Evolutionary conservation across 345 rosid genomes (phyloP), one percentile per base, ranked within the genome.

Genomic region (Populus alba): DNA sequence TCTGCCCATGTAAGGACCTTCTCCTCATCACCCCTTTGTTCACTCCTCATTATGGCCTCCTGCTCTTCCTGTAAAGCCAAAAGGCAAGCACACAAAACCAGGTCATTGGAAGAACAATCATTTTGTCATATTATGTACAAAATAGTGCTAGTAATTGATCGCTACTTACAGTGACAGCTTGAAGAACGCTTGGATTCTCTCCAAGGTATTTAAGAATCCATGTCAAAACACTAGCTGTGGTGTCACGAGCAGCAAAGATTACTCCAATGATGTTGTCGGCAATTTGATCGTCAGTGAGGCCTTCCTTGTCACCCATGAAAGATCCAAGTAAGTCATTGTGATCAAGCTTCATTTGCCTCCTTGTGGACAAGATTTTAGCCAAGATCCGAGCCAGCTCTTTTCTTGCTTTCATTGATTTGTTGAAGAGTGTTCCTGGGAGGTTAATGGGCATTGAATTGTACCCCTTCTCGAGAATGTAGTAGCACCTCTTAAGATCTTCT

Each of bases 401-500:
- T 31, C 99, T 91, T 67, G 99, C 96, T 80, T 85, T 92, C 98
- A 95, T 95, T 5, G 99, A 78, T 83, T 91, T 89, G 91, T 92
- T 61, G 87, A 93, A 93, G 13, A 93, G 93, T 9, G 99, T 96
- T 17, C 98, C 99, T 0, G 99, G 98, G 18, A 96, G 85, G 73
- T 94, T 91, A 9, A 96, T 80, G 20, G 97, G 98, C 98, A 96
- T 91, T n/a, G 99, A 96, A 78, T 96, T 96, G 90, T 96, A 96
- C 1, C 97, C 99, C 75, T 91, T 87, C 77, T 96, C 99, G 12
- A 96, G 94, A 84, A 91, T 83, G 90, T 93, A 92, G 86, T 96
- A 96, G 67, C 95, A 91, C 76, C 88, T 81, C 80, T 92, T 94
- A 49, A 94, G 90, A 80, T 96, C 98, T 67, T 90, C 95, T 78